These are phyloP conservation scores for Mucor lusitanicus DNA, from an alignment of 371 early-diverging fungal genomes.

Conservation along the genomic window DNA sequence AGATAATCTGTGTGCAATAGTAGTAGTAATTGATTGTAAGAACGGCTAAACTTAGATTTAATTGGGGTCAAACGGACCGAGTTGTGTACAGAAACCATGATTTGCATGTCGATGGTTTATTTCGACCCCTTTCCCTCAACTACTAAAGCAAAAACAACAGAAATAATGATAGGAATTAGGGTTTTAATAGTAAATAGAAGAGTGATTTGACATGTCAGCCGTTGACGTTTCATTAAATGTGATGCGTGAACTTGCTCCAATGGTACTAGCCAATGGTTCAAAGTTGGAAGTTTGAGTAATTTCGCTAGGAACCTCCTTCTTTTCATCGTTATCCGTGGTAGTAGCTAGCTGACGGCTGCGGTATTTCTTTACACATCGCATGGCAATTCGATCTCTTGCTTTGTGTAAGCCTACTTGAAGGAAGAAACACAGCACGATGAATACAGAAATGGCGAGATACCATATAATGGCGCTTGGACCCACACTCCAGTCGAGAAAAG, in stretches of 20 bases:
- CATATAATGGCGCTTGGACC: constrained; percentile 44
- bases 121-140: neutral
- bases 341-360: neutral
- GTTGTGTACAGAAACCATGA: neutral
- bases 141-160: neutral
- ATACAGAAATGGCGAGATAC: constrained; percentile 43
- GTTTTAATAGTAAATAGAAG: constrained; percentile 9
- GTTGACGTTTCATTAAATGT: constrained; percentile 14
- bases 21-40: constrained; percentile 36
- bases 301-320: neutral
- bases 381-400: constrained; percentile 40
- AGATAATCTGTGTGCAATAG: constrained; percentile 73
- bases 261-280: constrained; percentile 22
- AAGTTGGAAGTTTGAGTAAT: constrained; percentile 10
- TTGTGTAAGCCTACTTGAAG: constrained; percentile 40
- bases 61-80: neutral
- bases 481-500: constrained; percentile 55
- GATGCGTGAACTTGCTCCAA: constrained; percentile 11
- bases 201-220: neutral
- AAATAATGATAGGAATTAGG: neutral
- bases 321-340: neutral
- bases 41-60: no score
- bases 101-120: neutral
- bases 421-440: constrained; percentile 48
- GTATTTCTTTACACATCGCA: constrained; percentile 8